Evolutionary conservation across 2,329 filamentous ascomycete genomes (phyloP), one percentile per base, ranked within the genome.

Genomic region (Zasmidium cellare): DNA sequence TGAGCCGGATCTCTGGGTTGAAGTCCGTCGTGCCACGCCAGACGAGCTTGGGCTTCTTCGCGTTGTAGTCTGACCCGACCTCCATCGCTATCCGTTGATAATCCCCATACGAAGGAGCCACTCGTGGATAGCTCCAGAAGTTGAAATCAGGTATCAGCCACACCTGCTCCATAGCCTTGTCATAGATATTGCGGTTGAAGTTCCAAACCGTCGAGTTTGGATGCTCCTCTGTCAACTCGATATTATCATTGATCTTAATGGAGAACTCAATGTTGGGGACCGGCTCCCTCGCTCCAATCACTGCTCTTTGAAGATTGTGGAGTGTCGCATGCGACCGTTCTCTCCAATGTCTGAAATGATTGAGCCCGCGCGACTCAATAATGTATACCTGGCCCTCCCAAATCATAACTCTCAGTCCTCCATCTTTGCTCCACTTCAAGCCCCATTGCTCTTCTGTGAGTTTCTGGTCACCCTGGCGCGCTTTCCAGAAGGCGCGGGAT

Each of bases 131-230:
- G 9, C 76, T 73, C 78, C 79, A 83, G 70, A 80, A 82, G 31
- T 79, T 80, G 62, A 82, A 83, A 62, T 83, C 80, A 0, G 80
- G 80, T 69, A 82, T 81, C 19, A 82, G 69, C 80, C 80, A 82
- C 38, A 69, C 60, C 35, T 68, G 65, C 38, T 69, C 64, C 59
- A 73, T 70, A 9, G 72, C 24, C 66, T 72, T 52, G 74, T 68
- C 63, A 24, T 49, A 54, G 9, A 64, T 65, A 53, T 63, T 59
- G 49, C 63, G 65, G 52, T 60, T 66, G 62, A 63, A 81, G 5
- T 75, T 73, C 79, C 79, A 80, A 41, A 79, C 78, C 50, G 24
- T 77, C 16, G 57, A 65, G 53, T 68, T 61, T 1, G 65, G 62
- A 25, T 62, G 57, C n/a, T 62, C 58, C 9, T 64, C 59, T 23